Conservation (phyloP, 139 green algal genomes). For the Coccomyxa sp. region DNA sequence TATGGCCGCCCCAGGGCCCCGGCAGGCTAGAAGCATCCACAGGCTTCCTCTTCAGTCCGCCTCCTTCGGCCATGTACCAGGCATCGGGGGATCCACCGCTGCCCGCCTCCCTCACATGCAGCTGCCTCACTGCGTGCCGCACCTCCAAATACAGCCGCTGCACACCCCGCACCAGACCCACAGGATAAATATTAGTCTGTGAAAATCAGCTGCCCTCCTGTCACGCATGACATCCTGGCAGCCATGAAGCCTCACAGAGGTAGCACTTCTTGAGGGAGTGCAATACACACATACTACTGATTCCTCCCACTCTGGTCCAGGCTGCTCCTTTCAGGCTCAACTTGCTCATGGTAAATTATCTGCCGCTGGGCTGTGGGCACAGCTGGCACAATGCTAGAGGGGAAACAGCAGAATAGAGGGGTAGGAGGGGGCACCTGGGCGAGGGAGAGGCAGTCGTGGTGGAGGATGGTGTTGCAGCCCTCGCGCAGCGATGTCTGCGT, state of each 20-base stretch:
- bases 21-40: constrained; percentile 8
- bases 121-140: constrained; percentile 3
- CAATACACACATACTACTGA: background rate
- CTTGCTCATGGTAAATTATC: background rate
- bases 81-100: too few species aligned
- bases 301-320: background rate
- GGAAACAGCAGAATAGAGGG: background rate
- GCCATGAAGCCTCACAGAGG: background rate
- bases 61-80: background rate
- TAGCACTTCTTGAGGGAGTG: background rate
- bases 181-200: background rate
- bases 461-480: constrained; percentile 86
- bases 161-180: background rate
- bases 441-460: constrained; percentile 64
- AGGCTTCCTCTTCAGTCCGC: constrained; percentile 1
- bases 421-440: constrained; percentile 20
- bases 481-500: constrained; percentile 75
- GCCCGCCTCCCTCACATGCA: constrained; percentile 4
- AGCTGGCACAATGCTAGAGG: background rate
- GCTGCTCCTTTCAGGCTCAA: background rate
- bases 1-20: constrained; percentile 10
- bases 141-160: constrained; percentile 22
- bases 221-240: background rate
- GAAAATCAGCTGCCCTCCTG: background rate
- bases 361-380: background rate